These are phyloP conservation scores for Colletotrichum sp. DNA, from an alignment of 2,329 filamentous ascomycete species.

Conservation along the genomic window DNA sequence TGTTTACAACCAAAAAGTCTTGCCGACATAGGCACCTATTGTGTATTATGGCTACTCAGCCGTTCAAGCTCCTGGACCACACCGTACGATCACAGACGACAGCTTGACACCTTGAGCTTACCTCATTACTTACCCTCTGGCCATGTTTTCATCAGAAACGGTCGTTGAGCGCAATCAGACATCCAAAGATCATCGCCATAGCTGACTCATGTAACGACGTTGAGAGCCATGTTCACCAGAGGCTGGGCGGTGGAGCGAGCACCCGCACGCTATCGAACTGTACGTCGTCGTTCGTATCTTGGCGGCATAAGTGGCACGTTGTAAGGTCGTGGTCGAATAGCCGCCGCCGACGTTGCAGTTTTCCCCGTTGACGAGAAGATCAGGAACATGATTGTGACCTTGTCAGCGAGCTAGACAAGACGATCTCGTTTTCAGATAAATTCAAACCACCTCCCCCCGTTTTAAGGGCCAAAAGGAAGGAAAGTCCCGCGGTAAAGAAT, in stretches of 20 bases:
- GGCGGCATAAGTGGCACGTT: not conserved
- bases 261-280: not conserved
- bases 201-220: not conserved
- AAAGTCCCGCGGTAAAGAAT: not conserved
- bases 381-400: not conserved
- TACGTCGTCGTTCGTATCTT: not conserved
- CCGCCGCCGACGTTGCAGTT: not conserved
- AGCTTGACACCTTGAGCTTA: rapidly evolving
- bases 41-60: too few species aligned
- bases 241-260: not conserved
- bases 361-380: not conserved
- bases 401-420: not conserved
- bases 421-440: not conserved
- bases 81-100: not conserved
- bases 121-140: not conserved
- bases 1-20: not conserved
- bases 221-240: not conserved
- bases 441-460: rapidly evolving
- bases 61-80: not conserved
- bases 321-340: not conserved
- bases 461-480: not conserved
- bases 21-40: too few species aligned
- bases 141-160: not conserved
- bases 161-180: not conserved
- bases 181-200: not conserved